A percentile compares a stretch with the other conserved stretches of the same genome.
phyloP scores from a whole-genome alignment of 257 asterid species.

The Scutellaria galericulata region DNA sequence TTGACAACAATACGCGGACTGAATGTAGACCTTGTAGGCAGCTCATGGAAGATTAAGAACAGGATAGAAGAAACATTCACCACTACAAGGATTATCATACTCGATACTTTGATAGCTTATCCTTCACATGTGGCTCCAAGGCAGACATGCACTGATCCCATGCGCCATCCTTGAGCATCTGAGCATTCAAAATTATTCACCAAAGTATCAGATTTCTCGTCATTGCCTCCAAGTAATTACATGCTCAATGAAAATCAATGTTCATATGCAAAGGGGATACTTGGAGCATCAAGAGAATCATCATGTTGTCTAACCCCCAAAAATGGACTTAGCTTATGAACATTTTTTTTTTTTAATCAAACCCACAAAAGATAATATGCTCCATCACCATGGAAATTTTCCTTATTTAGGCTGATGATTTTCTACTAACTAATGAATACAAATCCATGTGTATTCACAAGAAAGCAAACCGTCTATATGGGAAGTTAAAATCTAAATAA shows the following conservation, averaged over 20 bases:
- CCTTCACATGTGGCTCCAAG: constrained; percentile 79
- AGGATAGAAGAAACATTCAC: constrained; percentile 24
- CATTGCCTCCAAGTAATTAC: not conserved
- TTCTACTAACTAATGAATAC: constrained; percentile 14
- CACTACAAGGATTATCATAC: constrained; percentile 38
- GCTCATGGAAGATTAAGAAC: constrained; percentile 2
- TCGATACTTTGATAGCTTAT: constrained; percentile 61
- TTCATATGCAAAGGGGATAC: not conserved
- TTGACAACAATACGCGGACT: constrained; percentile 29
- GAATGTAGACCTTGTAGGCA: constrained; percentile 27
- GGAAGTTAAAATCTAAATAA: not conserved
- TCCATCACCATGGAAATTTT: not conserved
- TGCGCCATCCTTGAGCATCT: constrained; percentile 82
- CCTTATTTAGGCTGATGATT: not conserved
- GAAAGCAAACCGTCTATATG: not conserved
- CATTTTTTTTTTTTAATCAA: not conserved
- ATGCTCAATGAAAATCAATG: not conserved
- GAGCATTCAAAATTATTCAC: constrained; percentile 32
- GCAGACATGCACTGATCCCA: constrained; percentile 92
- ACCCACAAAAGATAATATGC: not conserved
- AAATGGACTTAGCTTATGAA: not conserved
- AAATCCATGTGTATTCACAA: not conserved
- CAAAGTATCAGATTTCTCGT: constrained; percentile 2
- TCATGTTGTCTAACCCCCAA: not conserved
- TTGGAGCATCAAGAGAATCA: not conserved